These are phyloP conservation scores for Knoxdaviesia proteae DNA, from an alignment of 2,329 filamentous ascomycete genomes.

Conservation along the genomic window DNA sequence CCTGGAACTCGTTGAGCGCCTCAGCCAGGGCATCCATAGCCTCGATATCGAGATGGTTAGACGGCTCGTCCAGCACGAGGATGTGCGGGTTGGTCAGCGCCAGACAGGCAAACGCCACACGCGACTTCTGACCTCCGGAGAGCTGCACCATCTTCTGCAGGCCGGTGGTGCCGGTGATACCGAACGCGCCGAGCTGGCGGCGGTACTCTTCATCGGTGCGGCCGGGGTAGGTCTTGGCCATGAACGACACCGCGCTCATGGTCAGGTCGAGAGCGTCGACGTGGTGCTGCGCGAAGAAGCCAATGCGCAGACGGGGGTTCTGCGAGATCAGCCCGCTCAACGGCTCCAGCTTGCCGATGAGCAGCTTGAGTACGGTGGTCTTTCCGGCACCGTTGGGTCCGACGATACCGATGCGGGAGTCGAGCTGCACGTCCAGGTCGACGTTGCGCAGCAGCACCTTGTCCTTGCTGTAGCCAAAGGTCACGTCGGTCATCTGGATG, in stretches of 20 bases:
- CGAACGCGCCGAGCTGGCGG: conserved; percentile 75
- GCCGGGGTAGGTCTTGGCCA: conserved; percentile 80
- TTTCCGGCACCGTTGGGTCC: conserved; percentile 98
- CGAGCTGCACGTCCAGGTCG: conserved; percentile 89
- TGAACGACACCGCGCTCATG: conserved; percentile 80
- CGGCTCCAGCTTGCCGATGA: conserved; percentile 67
- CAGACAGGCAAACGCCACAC: conserved; percentile 93
- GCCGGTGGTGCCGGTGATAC: conserved; percentile 83
- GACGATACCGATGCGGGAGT: conserved; percentile 97
- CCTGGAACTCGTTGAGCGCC: conserved; percentile 70
- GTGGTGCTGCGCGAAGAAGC: conserved; percentile 97
- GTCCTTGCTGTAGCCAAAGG: conserved; percentile 71
- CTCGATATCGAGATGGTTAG: conserved; percentile 96
- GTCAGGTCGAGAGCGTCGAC: conserved; percentile 87
- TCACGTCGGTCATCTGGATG: conserved; percentile 86
- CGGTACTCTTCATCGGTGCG: conserved; percentile 93
- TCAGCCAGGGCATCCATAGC: conserved; percentile 90
- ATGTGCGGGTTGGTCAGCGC: conserved; percentile 91
- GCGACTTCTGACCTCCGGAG: conserved; percentile 94
- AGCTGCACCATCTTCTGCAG: conserved; percentile 87
- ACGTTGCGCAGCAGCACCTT: conserved; percentile 66
- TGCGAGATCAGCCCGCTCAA: conserved; percentile 67
- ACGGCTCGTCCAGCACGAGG: conserved; percentile 91
- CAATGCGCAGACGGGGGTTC: conserved; percentile 71
- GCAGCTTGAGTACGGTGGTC: conserved; percentile 93